These are phyloP conservation scores for Mycena latifolia DNA, from an alignment of 768 basidiomycete species.

Conservation along the genomic window DNA sequence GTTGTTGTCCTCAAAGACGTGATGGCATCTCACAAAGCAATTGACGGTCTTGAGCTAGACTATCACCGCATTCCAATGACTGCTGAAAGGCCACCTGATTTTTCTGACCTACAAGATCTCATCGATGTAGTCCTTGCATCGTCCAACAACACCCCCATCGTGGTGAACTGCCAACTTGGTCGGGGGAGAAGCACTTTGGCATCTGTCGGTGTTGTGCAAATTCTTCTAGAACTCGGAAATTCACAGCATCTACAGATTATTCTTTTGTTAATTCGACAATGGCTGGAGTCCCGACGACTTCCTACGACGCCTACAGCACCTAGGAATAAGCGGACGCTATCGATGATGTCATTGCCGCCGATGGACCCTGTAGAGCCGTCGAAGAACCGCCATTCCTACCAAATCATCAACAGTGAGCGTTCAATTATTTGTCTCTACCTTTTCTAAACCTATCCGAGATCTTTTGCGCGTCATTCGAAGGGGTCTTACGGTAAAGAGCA, in stretches of 20 bases:
- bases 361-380: slow-evolving; percentile 46
- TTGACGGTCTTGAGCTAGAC: slow-evolving; percentile 70
- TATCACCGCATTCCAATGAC: slow-evolving; percentile 95
- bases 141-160: slow-evolving; percentile 80
- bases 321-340: slow-evolving; percentile 54
- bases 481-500: slow-evolving; percentile 87
- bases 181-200: slow-evolving; percentile 92
- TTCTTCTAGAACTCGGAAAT: not conserved
- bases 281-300: slow-evolving; percentile 68
- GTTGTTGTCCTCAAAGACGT: slow-evolving; percentile 90
- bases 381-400: slow-evolving; percentile 75
- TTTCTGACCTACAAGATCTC: slow-evolving; percentile 78
- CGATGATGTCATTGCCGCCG: slow-evolving; percentile 54
- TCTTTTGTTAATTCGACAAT: slow-evolving; percentile 85
- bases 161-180: slow-evolving; percentile 96
- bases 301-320: slow-evolving; percentile 54
- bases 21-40: slow-evolving; percentile 72
- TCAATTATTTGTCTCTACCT: not conserved
- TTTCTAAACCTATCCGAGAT: slow-evolving; percentile 56
- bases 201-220: slow-evolving; percentile 64
- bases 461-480: slow-evolving; percentile 88
- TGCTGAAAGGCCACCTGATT: slow-evolving; percentile 86
- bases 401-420: slow-evolving; percentile 87
- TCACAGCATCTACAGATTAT: slow-evolving; percentile 64
- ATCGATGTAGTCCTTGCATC: slow-evolving; percentile 83